A percentile compares a stretch with the other conserved stretches of the same genome.
Conservation (phyloP, 495 filamentous ascomycete genomes). For the Penicillium cosmopolitanum region DNA sequence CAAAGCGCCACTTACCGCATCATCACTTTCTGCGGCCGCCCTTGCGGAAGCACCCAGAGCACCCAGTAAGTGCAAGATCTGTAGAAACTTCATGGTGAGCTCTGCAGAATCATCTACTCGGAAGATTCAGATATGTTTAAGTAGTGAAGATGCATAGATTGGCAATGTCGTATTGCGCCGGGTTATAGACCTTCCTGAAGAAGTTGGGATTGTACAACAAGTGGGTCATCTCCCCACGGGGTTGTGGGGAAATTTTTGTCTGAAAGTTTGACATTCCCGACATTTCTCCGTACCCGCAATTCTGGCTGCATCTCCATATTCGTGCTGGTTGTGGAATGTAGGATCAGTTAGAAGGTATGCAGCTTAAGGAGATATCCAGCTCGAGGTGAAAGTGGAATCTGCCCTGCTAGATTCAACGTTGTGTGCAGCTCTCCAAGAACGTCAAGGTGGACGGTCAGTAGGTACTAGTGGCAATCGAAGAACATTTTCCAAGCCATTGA, state of each 20-base stretch:
- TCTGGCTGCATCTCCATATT: too few relatives aligned
- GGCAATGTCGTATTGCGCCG: neutral
- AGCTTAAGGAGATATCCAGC: neutral
- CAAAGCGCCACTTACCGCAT: constrained; percentile 20
- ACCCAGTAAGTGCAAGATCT: neutral
- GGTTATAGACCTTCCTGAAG: constrained; percentile 22
- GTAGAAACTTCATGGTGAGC: neutral
- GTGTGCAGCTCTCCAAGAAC: too few relatives aligned
- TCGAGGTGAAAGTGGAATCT: too few relatives aligned
- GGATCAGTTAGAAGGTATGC: neutral
- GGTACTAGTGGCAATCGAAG: too few relatives aligned
- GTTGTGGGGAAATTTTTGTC: constrained; percentile 7
- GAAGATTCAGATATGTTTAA: neutral
- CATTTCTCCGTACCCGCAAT: constrained; percentile 11
- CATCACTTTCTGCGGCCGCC: constrained; percentile 8
- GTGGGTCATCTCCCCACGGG: constrained; percentile 14
- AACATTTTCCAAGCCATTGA: too few relatives aligned
- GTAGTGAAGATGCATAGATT: neutral
- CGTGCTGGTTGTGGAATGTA: neutral
- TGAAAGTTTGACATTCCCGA: constrained; percentile 11
- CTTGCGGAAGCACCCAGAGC: neutral
- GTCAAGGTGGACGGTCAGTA: too few relatives aligned
- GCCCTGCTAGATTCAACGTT: too few relatives aligned
- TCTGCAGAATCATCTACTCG: neutral
- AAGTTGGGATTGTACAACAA: constrained; percentile 6